Conservation (phyloP, 805 yeast genomes). For the Cyberlindnera nakhonratchasimensis region DNA sequence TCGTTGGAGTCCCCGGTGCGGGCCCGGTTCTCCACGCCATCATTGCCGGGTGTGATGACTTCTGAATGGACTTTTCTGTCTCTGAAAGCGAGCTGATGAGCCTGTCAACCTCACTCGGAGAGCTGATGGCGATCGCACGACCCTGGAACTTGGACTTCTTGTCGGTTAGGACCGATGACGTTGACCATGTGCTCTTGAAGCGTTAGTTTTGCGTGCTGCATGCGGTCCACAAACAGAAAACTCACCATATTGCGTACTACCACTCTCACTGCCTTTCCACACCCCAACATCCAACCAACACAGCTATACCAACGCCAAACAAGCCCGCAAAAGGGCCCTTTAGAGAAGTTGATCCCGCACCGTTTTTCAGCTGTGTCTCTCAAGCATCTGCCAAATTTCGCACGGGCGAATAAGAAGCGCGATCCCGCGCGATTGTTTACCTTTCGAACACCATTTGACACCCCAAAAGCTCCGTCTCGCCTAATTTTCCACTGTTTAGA, state of each 20-base stretch:
- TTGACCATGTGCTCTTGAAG: constrained; percentile 31
- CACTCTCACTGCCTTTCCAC: background rate
- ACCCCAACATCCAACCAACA: background rate
- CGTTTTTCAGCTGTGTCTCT: too few species aligned
- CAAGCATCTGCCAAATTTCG: background rate
- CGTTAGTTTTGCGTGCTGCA: background rate
- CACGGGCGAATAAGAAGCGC: background rate
- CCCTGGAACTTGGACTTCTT: constrained; percentile 69
- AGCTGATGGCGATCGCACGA: constrained; percentile 42
- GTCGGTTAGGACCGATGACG: constrained; percentile 39
- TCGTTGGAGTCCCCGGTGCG: constrained; percentile 12
- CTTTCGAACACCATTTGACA: background rate
- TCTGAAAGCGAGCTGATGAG: constrained; percentile 40
- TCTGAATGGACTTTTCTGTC: constrained; percentile 45
- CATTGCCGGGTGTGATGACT: constrained; percentile 71
- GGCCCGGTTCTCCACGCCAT: constrained; percentile 57
- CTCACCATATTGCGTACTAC: constrained; percentile 4
- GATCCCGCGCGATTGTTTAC: background rate
- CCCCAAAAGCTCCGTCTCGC: background rate
- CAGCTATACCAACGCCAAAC: background rate
- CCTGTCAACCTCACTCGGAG: constrained; percentile 40
- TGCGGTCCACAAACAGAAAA: background rate
- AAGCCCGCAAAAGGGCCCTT: background rate
- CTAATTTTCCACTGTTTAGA: background rate
- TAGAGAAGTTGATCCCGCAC: too few species aligned